Conservation (phyloP, 371 early-diverging fungal genomes). For the Haplosporangium sp. region DNA sequence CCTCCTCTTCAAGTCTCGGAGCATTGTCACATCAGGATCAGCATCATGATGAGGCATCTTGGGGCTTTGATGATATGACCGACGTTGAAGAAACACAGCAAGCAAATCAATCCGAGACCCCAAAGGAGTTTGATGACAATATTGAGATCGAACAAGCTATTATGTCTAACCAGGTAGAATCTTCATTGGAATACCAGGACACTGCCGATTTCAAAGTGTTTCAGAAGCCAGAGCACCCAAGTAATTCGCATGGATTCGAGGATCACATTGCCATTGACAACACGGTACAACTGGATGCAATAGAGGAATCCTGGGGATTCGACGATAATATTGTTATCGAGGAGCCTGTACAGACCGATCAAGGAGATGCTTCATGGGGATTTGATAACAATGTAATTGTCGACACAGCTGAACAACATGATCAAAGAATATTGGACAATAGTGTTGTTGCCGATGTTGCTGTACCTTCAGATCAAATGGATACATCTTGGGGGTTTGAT, state of each 20-base stretch:
- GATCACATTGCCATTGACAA: slow-evolving; percentile 8
- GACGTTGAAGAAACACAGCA: not conserved
- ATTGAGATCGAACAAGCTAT: not conserved
- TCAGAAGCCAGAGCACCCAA: not conserved
- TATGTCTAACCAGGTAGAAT: not conserved
- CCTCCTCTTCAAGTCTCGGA: not conserved
- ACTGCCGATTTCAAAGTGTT: not conserved
- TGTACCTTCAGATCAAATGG: not conserved
- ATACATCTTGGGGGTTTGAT: slow-evolving; percentile 8
- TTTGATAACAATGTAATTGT: slow-evolving; percentile 12
- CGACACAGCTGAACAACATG: not conserved
- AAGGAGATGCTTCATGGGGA: slow-evolving; percentile 17
- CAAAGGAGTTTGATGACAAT: slow-evolving; percentile 17
- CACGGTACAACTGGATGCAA: not conserved
- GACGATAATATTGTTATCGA: slow-evolving; percentile 11
- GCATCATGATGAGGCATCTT: not conserved
- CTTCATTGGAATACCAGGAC: slow-evolving; percentile 12
- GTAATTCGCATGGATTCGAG: slow-evolving; percentile 9
- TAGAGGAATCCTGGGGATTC: slow-evolving; percentile 11
- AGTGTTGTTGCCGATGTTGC: not conserved
- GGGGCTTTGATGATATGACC: slow-evolving; percentile 17
- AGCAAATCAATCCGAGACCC: not conserved
- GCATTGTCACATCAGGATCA: slow-evolving; percentile 1
- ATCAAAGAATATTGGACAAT: slow-evolving; percentile 11
- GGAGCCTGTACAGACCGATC: not conserved